These are phyloP conservation scores for Penicillium coprophilum DNA, from an alignment of 495 filamentous ascomycete genomes.

Conservation along the genomic window DNA sequence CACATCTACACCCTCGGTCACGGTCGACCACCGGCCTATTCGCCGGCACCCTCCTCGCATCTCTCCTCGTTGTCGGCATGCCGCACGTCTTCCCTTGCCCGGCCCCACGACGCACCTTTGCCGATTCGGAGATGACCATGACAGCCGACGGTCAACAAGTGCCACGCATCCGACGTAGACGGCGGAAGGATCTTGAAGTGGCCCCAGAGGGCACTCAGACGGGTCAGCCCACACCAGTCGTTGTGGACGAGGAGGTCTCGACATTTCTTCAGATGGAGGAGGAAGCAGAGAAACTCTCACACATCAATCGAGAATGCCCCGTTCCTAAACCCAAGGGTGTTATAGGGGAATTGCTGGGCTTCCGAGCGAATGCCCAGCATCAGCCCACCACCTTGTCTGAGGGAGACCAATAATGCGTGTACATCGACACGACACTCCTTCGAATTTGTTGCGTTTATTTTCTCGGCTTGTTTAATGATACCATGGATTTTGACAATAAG, in stretches of 20 bases:
- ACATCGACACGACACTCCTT: neutral
- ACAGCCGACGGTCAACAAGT: slow-evolving; percentile 49
- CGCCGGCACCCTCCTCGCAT: slow-evolving; percentile 86
- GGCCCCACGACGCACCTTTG: slow-evolving; percentile 69
- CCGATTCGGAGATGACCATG: slow-evolving; percentile 62
- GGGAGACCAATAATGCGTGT: slow-evolving; percentile 14
- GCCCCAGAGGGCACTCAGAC: slow-evolving; percentile 22
- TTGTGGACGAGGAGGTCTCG: slow-evolving; percentile 44
- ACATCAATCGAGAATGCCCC: slow-evolving; percentile 60
- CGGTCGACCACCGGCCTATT: slow-evolving; percentile 90
- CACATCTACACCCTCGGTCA: slow-evolving; percentile 89
- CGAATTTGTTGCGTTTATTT: slow-evolving; percentile 17
- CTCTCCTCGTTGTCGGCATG: slow-evolving; percentile 85
- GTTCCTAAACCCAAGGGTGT: slow-evolving; percentile 80
- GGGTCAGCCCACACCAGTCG: slow-evolving; percentile 20
- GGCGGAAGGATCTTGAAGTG: slow-evolving; percentile 34
- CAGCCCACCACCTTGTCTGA: slow-evolving; percentile 15
- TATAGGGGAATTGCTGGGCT: slow-evolving; percentile 72
- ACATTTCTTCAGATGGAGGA: slow-evolving; percentile 48
- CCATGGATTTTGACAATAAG: slow-evolving; percentile 25
- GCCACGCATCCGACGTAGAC: slow-evolving; percentile 34
- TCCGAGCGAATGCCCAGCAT: slow-evolving; percentile 34
- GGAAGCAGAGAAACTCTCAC: slow-evolving; percentile 40
- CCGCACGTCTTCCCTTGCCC: slow-evolving; percentile 95
- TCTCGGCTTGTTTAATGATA: slow-evolving; percentile 30